Evolutionary conservation across 306 rosid genomes (phyloP), one percentile per base, ranked within the genome.

Genomic region (Delonix regia): DNA sequence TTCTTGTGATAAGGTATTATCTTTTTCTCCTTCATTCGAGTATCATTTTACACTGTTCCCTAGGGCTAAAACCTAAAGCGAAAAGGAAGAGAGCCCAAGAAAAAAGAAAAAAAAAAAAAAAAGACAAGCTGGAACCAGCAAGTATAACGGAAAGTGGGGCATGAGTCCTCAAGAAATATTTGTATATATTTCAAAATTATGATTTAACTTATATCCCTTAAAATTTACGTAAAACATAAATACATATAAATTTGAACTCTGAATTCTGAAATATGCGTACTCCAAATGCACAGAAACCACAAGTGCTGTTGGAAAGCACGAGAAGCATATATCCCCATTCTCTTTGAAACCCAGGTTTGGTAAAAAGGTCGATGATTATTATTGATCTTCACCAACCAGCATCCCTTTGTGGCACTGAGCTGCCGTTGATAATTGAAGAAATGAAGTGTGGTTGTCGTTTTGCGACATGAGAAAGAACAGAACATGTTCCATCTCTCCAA

Each of bases 401-500:
- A 25, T 27, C 36, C 9, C 36, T 25, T 5, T 27, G 38, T 25
- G 65, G 65, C 41, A 2, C 6, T 38, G 9, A 38, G 41, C 62
- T 24, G 34, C 65, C n/a, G 14, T 59, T 59, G 65, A 27, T 59
- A 14, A 59, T 59, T 27, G 30, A 13, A 9, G 38, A 59, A 16
- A 13, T 27, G 19, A 77, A 68, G 25, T 55, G 66, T 77, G 84
- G 59, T 61, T 70, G 77, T 74, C 80, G 79, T 78, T 38, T 78
- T 75, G 83, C 83, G 76, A 49, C 27, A 70, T 71, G 84, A 66
- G 72, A 82, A 75, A 39, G 16, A 13, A 79, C 80, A 71, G 82
- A 85, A 80, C 83, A 80, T 80, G 85, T 86, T 86, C 87, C 62
- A 55, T 78, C 71, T 66, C 80, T 38, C 44, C 25, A 28, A 16